phyloP scores from a whole-genome alignment of 176 grass and related monocot genomes.

The Puya raimondii region DNA sequence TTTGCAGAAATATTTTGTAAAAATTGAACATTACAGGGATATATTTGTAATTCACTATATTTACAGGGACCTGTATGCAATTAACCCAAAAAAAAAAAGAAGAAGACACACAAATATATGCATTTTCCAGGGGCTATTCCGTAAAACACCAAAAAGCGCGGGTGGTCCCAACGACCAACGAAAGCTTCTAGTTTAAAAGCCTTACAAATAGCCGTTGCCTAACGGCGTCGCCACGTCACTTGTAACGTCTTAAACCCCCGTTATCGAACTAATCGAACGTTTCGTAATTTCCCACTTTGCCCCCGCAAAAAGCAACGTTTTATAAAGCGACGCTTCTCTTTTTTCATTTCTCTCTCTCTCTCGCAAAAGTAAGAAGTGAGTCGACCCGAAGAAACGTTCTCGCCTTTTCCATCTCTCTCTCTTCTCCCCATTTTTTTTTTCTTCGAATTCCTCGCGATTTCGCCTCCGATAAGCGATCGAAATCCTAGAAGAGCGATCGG shows the following conservation, averaged over 20 bases:
- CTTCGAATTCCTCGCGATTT: conserved; percentile 1
- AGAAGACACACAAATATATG: no score
- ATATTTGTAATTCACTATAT: no score
- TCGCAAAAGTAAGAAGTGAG: neutral
- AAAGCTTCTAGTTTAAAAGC: neutral
- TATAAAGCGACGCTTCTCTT: conserved; percentile 7
- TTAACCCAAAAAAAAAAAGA: no score
- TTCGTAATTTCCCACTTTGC: neutral
- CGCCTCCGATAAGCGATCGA: neutral
- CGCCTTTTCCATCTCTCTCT: neutral
- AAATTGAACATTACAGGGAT: no score
- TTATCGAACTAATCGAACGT: no score
- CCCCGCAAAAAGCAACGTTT: neutral
- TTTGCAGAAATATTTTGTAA: no score
- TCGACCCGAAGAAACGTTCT: neutral
- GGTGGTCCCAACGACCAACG: no score
- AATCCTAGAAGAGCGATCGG: neutral
- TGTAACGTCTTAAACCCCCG: neutral
- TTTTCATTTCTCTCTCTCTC: neutral
- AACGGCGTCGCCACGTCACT: neutral
- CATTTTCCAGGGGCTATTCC: neutral
- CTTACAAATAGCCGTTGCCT: neutral
- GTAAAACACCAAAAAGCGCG: no score
- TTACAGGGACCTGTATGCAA: no score
- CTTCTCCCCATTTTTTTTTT: neutral